Base-by-base conservation (phyloP, 805 yeast genomes). In the Metschnikowia bowlesiae region DNA sequence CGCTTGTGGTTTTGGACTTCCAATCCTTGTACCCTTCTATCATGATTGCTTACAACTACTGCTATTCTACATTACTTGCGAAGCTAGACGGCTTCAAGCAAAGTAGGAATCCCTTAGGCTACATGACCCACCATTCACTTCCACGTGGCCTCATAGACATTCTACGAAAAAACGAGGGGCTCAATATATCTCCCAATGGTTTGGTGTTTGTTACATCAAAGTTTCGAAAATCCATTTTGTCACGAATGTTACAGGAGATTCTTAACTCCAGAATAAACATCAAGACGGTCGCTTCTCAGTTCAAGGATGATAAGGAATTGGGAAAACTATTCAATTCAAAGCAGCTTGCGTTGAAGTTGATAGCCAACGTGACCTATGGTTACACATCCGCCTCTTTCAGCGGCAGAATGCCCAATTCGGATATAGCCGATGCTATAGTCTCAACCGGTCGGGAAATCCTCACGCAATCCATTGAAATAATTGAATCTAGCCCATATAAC, bases 41-140 rank as follows among this genome's bases (percentile, higher is more conserved):
- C 62, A 91, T 94, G 96, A 94, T 95, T 96, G 99, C 99, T 0
- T 98, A 94, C 68, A 94, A 94, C 66, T 72, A 94, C 56, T 92
- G 96, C 61, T 88, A 82, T 58, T 83, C 92, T 0, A 87, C 94
- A 0, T 62, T 86, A 44, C 49, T 87, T 2, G 92, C 94, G 1
- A 71, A 81, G 48, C 62, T 87, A 22, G 73, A 79, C 44, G 83
- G 81, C 8, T 78, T 80, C 55, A 66, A 73, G 29, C 76, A 78
- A 0, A 60, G 60, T 1, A 68, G 67, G 37, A 85, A 82, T 56
- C 65, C 65, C 13, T 62, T 84, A 11, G 94, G 94, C 1, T 79
- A 80, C 30, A 63, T 84, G 18, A 72, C 77, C 10, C 62, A 70
- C 46, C 56, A 66, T 18, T 29, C 48, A 6, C 64, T 86, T 2